Conservation (phyloP, 768 basidiomycete species). For the Russula vinacea region DNA sequence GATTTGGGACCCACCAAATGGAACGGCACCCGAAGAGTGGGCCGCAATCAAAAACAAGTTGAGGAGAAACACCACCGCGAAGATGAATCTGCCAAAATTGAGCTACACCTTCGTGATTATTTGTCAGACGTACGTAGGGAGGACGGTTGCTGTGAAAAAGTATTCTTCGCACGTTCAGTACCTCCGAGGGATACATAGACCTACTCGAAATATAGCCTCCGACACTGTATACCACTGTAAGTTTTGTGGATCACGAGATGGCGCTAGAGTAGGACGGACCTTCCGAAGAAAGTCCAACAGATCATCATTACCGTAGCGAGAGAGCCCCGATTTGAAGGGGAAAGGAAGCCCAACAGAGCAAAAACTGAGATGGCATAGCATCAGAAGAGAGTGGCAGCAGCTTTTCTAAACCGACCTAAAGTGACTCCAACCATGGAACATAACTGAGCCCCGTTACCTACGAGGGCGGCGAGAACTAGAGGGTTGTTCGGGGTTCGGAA, state of each 20-base stretch:
- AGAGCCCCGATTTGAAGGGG: constrained; percentile 92
- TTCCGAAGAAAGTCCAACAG: constrained; percentile 91
- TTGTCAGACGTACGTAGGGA: constrained; percentile 67
- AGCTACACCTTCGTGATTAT: constrained; percentile 3
- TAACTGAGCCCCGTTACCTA: constrained; percentile 88
- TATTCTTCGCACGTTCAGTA: constrained; percentile 69
- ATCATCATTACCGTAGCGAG: constrained; percentile 93
- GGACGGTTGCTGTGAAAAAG: constrained; percentile 84
- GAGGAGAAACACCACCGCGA: constrained; percentile 81
- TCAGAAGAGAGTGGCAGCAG: background rate
- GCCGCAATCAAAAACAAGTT: constrained; percentile 84
- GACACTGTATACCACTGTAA: constrained; percentile 49
- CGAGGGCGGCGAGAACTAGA: constrained; percentile 75
- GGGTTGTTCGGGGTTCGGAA: constrained; percentile 81
- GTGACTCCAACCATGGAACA: constrained; percentile 86
- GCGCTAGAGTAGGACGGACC: constrained; percentile 43
- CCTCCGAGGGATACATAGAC: constrained; percentile 81
- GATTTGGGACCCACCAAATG: constrained; percentile 61
- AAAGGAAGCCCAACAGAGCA: constrained; percentile 88
- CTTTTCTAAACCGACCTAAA: constrained; percentile 49
- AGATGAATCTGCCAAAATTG: constrained; percentile 58
- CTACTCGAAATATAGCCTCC: constrained; percentile 88
- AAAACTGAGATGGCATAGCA: constrained; percentile 55
- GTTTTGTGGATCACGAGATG: constrained; percentile 15
- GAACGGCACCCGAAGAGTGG: constrained; percentile 91